Evolutionary conservation across 305 asterid genomes (phyloP).

Genomic region (Rubia peregrina): DNA sequence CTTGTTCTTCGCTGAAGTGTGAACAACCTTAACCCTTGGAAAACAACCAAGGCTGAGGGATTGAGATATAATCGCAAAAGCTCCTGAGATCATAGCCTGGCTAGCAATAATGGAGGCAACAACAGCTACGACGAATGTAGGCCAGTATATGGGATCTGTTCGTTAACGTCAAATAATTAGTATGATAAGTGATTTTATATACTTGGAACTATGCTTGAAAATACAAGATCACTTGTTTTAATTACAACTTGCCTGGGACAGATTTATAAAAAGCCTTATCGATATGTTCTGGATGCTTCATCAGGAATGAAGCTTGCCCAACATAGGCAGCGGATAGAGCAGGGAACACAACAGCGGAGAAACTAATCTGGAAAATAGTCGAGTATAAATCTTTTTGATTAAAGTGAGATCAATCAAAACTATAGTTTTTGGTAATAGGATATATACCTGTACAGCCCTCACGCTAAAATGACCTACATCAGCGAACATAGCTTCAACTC

Average conservation of each 20-base stretch:
- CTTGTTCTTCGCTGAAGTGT: conserved; percentile 59
- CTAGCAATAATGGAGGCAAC: conserved; percentile 75
- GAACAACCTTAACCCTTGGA: conserved; percentile 71
- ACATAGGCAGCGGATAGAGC: conserved; percentile 37
- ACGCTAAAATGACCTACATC: conserved; percentile 74
- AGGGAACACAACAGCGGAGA: conserved; percentile 56
- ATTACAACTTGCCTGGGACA: conserved; percentile 38
- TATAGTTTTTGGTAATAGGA: no score
- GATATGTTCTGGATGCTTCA: conserved; percentile 39
- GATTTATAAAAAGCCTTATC: conserved; percentile 44
- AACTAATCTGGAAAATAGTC: conserved; percentile 46
- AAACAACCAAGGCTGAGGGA: conserved; percentile 56
- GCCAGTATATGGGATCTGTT: conserved; percentile 65
- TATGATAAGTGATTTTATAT: neutral
- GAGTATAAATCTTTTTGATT: neutral
- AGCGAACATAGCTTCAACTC: conserved; percentile 85
- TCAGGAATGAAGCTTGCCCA: conserved; percentile 75
- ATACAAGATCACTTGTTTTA: neutral
- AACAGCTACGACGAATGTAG: conserved; percentile 59
- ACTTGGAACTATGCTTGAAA: no score
- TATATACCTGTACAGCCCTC: conserved; percentile 50
- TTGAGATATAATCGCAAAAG: conserved; percentile 63
- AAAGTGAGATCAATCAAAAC: no score
- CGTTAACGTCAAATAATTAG: no score
- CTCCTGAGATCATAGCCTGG: conserved; percentile 76